Percentiles rank a stretch among this genome's conserved stretches.
These are phyloP conservation scores for Penicillium paradoxum DNA, from an alignment of 495 filamentous ascomycete species.

Conservation along the genomic window DNA sequence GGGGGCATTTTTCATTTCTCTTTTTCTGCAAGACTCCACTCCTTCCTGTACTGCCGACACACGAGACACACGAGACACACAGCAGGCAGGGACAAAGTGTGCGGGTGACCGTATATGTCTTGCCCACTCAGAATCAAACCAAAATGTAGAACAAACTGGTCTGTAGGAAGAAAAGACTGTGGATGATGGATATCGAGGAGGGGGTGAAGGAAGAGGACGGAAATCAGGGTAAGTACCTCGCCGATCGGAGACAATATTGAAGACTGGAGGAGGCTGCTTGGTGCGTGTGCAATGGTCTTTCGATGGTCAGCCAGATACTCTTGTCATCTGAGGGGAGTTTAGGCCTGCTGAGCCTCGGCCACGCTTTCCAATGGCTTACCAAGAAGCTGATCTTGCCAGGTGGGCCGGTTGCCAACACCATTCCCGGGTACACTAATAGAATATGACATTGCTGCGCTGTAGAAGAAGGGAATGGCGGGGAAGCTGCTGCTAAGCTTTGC, in stretches of 20 bases:
- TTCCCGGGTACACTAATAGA: slow-evolving; percentile 22
- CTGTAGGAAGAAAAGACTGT: slow-evolving; percentile 1
- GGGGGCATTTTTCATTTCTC: slow-evolving; percentile 3
- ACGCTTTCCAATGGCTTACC: slow-evolving; percentile 34
- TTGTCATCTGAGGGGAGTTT: neutral
- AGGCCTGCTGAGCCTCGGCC: neutral
- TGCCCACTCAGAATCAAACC: neutral
- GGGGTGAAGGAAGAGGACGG: neutral
- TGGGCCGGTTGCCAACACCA: slow-evolving; percentile 14
- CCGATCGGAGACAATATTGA: slow-evolving; percentile 70
- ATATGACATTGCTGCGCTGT: slow-evolving; percentile 27
- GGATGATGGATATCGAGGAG: neutral
- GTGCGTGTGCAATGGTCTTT: slow-evolving; percentile 57
- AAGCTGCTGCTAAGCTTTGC: neutral
- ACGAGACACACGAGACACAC: slow-evolving; percentile 13
- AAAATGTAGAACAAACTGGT: neutral
- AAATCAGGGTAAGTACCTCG: slow-evolving; percentile 54
- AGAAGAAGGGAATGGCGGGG: slow-evolving; percentile 1
- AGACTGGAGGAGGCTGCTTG: slow-evolving; percentile 54
- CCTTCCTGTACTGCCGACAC: slow-evolving; percentile 24
- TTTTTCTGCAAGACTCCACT: slow-evolving; percentile 27
- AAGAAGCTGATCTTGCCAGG: slow-evolving; percentile 51
- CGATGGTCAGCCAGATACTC: slow-evolving; percentile 17
- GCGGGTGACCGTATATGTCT: neutral
- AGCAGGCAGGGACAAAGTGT: neutral